These are phyloP conservation scores for Penicillium dipodomyicola DNA, from an alignment of 495 filamentous ascomycete genomes.

Conservation along the genomic window DNA sequence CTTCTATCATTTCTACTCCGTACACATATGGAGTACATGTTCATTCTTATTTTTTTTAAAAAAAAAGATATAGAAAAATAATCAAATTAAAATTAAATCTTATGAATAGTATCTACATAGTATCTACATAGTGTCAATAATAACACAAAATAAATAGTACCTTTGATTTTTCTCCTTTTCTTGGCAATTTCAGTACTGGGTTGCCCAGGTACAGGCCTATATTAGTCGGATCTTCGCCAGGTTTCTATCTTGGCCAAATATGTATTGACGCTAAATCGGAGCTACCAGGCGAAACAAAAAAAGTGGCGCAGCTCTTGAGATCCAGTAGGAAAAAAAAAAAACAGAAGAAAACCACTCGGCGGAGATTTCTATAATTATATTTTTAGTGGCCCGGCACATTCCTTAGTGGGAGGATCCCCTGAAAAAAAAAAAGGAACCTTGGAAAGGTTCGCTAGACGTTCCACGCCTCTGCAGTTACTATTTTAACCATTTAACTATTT, in stretches of 20 bases:
- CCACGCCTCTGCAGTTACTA: conserved; percentile 5
- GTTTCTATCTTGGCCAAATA: background rate
- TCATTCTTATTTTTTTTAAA: too few species aligned
- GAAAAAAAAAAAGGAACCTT: background rate
- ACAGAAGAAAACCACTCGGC: too few species aligned
- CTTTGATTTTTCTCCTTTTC: too few species aligned
- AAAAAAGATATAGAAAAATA: too few species aligned
- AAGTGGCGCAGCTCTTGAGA: background rate
- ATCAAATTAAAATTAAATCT: conserved; percentile 4
- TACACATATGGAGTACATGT: too few species aligned
- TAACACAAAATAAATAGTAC: background rate
- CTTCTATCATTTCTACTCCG: background rate
- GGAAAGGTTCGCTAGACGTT: conserved; percentile 7
- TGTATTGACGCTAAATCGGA: background rate
- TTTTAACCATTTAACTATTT: background rate
- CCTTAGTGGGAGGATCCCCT: conserved; percentile 7
- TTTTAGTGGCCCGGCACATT: conserved; percentile 8
- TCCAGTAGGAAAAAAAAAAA: background rate
- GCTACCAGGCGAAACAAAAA: background rate
- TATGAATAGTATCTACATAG: too few species aligned
- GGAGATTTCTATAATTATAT: conserved; percentile 7
- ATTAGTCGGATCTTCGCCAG: background rate
- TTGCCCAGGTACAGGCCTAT: background rate
- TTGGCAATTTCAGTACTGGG: background rate
- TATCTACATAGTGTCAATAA: background rate